Percentiles rank a stretch among this genome's conserved stretches.
phyloP scores from a whole-genome alignment of 805 yeast species.

The Wickerhamiella azymoides region DNA sequence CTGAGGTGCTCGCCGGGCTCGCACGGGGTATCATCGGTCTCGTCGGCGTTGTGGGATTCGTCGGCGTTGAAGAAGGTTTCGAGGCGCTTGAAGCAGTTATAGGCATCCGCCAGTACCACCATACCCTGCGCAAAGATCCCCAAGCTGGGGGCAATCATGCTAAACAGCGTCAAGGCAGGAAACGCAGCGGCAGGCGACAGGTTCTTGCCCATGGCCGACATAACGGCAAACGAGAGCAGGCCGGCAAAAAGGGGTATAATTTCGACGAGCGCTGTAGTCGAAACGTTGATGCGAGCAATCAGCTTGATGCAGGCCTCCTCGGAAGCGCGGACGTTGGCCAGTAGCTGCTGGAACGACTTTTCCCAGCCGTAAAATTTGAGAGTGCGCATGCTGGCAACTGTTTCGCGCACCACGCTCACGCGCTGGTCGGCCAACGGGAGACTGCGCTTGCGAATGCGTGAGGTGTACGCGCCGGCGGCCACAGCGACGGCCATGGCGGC shows the following conservation, averaged over 20 bases:
- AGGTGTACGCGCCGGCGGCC: slow-evolving; percentile 36
- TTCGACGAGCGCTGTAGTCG: slow-evolving; percentile 57
- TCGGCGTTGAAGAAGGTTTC: slow-evolving; percentile 24
- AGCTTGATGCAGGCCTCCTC: slow-evolving; percentile 57
- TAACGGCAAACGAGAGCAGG: slow-evolving; percentile 41
- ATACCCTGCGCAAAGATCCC: slow-evolving; percentile 40
- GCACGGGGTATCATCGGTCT: too few relatives aligned
- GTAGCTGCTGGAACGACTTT: slow-evolving; percentile 47
- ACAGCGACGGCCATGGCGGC: slow-evolving; percentile 30
- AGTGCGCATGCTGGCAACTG: slow-evolving; percentile 60
- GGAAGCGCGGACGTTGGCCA: slow-evolving; percentile 39
- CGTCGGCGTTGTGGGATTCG: slow-evolving; percentile 27
- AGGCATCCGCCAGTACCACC: slow-evolving; percentile 28
- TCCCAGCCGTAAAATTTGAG: slow-evolving; percentile 92
- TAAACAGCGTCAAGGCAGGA: slow-evolving; percentile 58
- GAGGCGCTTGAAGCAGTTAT: slow-evolving; percentile 22
- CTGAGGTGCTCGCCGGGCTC: slow-evolving; percentile 56
- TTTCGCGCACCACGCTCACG: slow-evolving; percentile 63
- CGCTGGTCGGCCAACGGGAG: slow-evolving; percentile 60
- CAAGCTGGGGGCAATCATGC: slow-evolving; percentile 53
- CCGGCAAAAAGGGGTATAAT: slow-evolving; percentile 61
- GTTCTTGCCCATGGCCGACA: slow-evolving; percentile 31
- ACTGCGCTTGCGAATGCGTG: slow-evolving; percentile 41
- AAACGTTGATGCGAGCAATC: slow-evolving; percentile 54
- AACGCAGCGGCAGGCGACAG: slow-evolving; percentile 50